These are phyloP conservation scores for Vitis hybrid DNA, from an alignment of 177 flowering plant species.

Conservation along the genomic window DNA sequence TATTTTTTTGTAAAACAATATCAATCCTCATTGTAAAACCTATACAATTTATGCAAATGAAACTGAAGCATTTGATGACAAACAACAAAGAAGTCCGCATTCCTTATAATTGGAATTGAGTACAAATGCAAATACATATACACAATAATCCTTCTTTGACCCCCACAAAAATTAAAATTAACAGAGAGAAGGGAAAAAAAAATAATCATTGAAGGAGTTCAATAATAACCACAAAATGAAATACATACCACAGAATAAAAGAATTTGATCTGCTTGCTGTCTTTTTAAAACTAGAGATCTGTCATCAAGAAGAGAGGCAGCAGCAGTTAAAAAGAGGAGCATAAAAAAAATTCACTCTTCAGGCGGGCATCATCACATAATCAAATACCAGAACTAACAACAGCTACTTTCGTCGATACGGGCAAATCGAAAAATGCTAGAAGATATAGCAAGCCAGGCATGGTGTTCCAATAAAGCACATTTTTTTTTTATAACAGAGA, in stretches of 20 bases:
- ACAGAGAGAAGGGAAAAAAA: background rate
- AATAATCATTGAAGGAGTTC: background rate
- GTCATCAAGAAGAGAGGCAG: slow-evolving; percentile 25
- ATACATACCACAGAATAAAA: slow-evolving; percentile 39
- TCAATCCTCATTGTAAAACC: too few relatives aligned
- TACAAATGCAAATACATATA: slow-evolving; percentile 38
- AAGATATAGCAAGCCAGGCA: slow-evolving; percentile 19
- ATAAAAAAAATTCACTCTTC: slow-evolving; percentile 28
- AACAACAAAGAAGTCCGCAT: slow-evolving; percentile 21
- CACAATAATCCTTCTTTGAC: slow-evolving; percentile 23
- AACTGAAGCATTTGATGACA: background rate
- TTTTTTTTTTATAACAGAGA: slow-evolving; percentile 4
- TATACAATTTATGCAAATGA: too few relatives aligned
- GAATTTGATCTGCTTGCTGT: slow-evolving; percentile 38
- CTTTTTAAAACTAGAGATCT: slow-evolving; percentile 18
- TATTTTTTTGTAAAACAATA: background rate
- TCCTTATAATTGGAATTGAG: slow-evolving; percentile 12
- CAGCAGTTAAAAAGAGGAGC: slow-evolving; percentile 15
- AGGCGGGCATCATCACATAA: slow-evolving; percentile 24
- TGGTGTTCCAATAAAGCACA: slow-evolving; percentile 12
- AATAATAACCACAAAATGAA: too few relatives aligned
- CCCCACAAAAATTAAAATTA: background rate
- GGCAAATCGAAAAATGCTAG: slow-evolving; percentile 17
- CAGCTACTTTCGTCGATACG: slow-evolving; percentile 15
- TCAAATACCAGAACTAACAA: slow-evolving; percentile 24